Evolutionary conservation across 2,329 filamentous ascomycete species (phyloP).

Genomic region (Didymella segeticola): DNA sequence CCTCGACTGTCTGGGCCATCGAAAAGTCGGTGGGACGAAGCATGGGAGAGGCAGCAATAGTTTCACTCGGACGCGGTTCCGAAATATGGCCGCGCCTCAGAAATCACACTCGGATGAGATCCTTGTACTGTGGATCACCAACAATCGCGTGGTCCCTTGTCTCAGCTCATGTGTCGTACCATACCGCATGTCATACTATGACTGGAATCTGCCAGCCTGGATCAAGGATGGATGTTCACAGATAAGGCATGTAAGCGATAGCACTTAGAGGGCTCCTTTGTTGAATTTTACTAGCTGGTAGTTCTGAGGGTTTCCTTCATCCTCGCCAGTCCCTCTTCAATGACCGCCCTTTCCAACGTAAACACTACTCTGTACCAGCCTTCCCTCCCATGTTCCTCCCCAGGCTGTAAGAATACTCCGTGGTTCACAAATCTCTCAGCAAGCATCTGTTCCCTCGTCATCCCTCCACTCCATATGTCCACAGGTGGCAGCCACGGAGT

Average conservation of each 20-base stretch:
- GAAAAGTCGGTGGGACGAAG: conserved; percentile 3
- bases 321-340: conserved; percentile 44
- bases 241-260: no score
- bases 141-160: no score
- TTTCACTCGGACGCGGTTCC: no score
- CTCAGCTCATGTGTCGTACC: no score
- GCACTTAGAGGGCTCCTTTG: no score
- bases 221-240: no score
- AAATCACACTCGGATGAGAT: no score
- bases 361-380: conserved; percentile 55
- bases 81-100: no score
- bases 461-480: conserved; percentile 15
- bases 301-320: neutral
- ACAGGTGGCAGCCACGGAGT: conserved; percentile 20
- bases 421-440: conserved; percentile 22
- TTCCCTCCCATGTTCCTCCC: conserved; percentile 44
- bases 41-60: conserved; percentile 2
- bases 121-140: no score
- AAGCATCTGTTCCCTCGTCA: conserved; percentile 34
- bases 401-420: conserved; percentile 32
- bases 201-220: no score
- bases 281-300: neutral
- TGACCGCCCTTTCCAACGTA: conserved; percentile 46
- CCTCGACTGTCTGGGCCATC: neutral
- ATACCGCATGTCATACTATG: no score